Evolutionary conservation across 192 early-diverging fungal species (phyloP), one percentile per base, ranked within the genome.

Genomic region (Podila clonocystis): DNA sequence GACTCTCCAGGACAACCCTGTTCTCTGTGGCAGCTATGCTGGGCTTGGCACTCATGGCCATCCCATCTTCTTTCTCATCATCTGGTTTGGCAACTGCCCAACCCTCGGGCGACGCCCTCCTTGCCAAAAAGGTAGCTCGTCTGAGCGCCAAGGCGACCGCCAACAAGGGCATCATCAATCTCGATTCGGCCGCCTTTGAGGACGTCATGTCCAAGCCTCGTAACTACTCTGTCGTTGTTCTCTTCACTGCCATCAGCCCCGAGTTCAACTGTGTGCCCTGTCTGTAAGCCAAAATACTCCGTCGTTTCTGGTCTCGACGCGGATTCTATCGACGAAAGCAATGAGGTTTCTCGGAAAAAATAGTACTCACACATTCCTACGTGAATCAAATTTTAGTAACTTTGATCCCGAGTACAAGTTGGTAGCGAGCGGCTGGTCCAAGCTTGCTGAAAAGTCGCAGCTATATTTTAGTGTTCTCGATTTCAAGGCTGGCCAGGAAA

Each of bases 181-280:
- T 95, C 9, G 86, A 90, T 77, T 85, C 88, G 22, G 62, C 75
- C 24, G 75, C 83, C 30, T 95, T 91, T 69, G 82, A 85, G 6
- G 72, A 90, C 20, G 79, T 85, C 24, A 86, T 89, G 9, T 84
- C 89, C 38, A 83, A 72, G 58, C 93, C 92, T 15, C 68, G 94
- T 12, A 91, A 94, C 82, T 95, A 91, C 73, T 89, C 90, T 24
- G 55, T 93, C 31, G 85, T 91, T 58, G 82, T 92, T 19, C 70
- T 93, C 26, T 77, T 95, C 33, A 94, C 94, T 30, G 91, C 94
- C 9, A 65, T 91, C 17, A 85, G 85, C 12, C 70, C 84, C 4
- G 85, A 89, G 63, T 88, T 91, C 74, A 75, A 89, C 26, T 95
- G 94, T 71, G 67, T 63, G n/a, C 92, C 92, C 24, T 95, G 94